phyloP scores from a whole-genome alignment of 208 protist species.

The Polymyxa betae region DNA sequence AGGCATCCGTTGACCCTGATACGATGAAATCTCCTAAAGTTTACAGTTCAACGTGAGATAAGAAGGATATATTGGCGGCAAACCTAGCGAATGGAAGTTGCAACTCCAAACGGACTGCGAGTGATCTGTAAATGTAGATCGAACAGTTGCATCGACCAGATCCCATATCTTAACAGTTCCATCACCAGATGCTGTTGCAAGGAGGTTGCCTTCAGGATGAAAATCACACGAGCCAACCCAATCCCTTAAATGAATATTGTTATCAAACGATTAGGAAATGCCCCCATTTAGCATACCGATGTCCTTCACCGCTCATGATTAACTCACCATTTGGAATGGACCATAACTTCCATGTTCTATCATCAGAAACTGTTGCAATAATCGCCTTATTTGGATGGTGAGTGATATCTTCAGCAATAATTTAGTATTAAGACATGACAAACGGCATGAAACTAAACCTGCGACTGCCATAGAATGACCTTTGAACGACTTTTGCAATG shows the following conservation, averaged over 20 bases:
- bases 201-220: constrained; percentile 80
- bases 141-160: constrained; percentile 84
- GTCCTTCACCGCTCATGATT: constrained; percentile 88
- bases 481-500: constrained; percentile 54
- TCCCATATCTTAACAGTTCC: constrained; percentile 94
- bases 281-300: constrained; percentile 66
- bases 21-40: constrained; percentile 83
- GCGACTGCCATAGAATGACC: constrained; percentile 71
- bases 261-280: background rate
- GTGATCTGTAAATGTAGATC: constrained; percentile 85
- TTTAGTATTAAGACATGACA: too few species aligned
- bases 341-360: constrained; percentile 90
- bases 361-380: constrained; percentile 91
- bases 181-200: constrained; percentile 90
- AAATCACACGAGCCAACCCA: constrained; percentile 76
- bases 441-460: too few species aligned
- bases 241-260: constrained; percentile 67
- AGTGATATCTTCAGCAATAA: too few species aligned
- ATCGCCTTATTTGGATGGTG: constrained; percentile 89
- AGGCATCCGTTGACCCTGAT: constrained; percentile 87
- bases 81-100: constrained; percentile 82
- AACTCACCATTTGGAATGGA: constrained; percentile 85
- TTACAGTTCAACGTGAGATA: background rate
- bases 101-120: constrained; percentile 89
- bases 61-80: background rate